Base-by-base conservation (phyloP, 768 basidiomycete genomes). In the Boletus bicolor region DNA sequence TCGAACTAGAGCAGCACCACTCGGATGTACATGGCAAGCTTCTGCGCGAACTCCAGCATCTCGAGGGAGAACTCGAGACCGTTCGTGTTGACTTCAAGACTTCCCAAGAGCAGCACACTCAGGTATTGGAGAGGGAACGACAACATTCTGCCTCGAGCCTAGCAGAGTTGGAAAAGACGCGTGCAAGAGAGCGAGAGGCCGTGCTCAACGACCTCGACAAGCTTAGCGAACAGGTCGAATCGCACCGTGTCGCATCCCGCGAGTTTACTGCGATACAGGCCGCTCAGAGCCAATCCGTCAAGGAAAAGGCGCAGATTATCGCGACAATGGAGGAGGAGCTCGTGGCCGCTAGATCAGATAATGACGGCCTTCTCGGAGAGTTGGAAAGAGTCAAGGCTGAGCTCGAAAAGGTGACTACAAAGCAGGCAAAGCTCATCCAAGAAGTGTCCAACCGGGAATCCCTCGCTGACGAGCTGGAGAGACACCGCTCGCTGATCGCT, bases 401-500 rank as follows among this genome's bases (percentile, higher is more conserved):
- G 64, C 75, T 91, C 9, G 78, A 82, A 47, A 75, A 73, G 58
- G 82, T 83, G 34, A 80, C 77, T 35, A 72, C 65, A 15, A 83
- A 87, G 64, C 84, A 87, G 61, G 78, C 80, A 4, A 79, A 80
- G 64, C 79, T 90, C 11, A 74, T 84, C 34, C 80, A 85, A 60
- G 89, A 90, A 66, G 84, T 82, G 10, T 88, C 89, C 8, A 86
- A 87, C 61, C 85, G 84, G 39, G 83, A 91, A 61, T 85, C 87
- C 17, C 77, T 91, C 37, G 82, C 82, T 10, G 78, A 81, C 21
- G 90, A 94, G 65, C 75, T 93, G 35, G 90, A 93, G 62, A 82
- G 78, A 36, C 88, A 91, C 69, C 88, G 89, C 26, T 85, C 84
- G 9, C 76, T 84, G 30, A 76, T 93, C 15, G 85, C 86, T 26